Percentiles rank a stretch among this genome's conserved stretches.
These are phyloP conservation scores for Dactylorhiza incarnata DNA, from an alignment of 106 monocot species.

Conservation along the genomic window DNA sequence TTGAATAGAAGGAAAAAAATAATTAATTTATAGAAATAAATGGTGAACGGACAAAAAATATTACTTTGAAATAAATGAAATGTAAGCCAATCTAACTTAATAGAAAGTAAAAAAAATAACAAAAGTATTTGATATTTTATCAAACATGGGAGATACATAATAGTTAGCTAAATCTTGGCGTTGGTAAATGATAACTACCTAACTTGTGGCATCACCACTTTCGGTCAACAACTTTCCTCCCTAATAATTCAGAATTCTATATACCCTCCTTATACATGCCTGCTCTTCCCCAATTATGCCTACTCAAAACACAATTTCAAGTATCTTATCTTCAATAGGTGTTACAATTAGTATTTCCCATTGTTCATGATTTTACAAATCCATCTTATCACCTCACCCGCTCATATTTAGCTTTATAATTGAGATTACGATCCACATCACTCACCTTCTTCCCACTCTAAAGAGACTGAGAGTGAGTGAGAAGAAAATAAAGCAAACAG, in stretches of 20 bases:
- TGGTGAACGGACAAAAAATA: background rate
- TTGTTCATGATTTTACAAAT: background rate
- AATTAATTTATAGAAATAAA: background rate
- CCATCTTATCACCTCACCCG: background rate
- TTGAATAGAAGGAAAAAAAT: background rate
- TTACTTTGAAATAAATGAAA: background rate
- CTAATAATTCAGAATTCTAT: background rate
- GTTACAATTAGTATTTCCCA: background rate
- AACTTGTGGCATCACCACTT: background rate
- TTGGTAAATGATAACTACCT: background rate
- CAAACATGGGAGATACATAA: no score
- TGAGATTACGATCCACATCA: no score
- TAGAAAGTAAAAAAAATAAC: background rate
- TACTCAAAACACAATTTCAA: background rate
- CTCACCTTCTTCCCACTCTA: no score
- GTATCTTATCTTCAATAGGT: background rate
- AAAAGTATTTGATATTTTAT: no score
- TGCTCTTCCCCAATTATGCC: background rate
- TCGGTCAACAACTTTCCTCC: background rate
- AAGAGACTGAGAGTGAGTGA: no score
- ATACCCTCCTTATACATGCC: background rate
- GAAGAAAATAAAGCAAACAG: no score
- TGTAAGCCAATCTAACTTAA: background rate
- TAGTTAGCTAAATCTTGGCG: no score
- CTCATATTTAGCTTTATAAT: no score